These are phyloP conservation scores for Prunus dulcis DNA, from an alignment of 306 rosid species.

Conservation along the genomic window DNA sequence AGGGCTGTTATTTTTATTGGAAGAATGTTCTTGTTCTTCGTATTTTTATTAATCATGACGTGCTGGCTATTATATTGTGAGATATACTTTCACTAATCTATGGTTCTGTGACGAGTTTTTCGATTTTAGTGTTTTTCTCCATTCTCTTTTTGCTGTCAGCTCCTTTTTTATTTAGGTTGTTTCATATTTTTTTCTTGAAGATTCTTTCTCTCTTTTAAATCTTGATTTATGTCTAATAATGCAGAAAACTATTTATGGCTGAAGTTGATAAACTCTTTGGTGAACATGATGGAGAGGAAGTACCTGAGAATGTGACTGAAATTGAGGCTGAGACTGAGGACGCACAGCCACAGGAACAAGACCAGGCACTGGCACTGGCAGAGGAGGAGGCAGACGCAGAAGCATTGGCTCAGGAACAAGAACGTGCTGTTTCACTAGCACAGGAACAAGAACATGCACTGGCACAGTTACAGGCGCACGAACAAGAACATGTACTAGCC, in stretches of 20 bases:
- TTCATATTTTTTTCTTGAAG: background rate
- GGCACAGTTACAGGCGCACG: background rate
- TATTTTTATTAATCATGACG: background rate
- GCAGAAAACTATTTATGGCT: constrained; percentile 49
- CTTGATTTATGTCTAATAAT: constrained; percentile 1
- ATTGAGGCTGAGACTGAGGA: background rate
- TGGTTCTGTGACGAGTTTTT: background rate
- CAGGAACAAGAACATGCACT: background rate
- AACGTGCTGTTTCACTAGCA: background rate
- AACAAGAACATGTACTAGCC: background rate
- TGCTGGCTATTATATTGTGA: background rate
- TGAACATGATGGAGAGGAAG: constrained; percentile 27
- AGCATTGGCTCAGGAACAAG: background rate
- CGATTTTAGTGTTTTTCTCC: background rate
- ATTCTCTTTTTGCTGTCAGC: background rate
- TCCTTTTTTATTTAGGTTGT: background rate
- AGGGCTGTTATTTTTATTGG: background rate
- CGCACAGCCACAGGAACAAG: background rate
- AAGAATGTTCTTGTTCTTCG: background rate
- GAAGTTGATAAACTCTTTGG: constrained; percentile 49
- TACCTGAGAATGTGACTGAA: constrained; percentile 25
- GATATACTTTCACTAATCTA: background rate
- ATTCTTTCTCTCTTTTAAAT: background rate
- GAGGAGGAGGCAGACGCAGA: background rate
- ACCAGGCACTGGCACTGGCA: background rate